These are phyloP conservation scores for Boletus eberwhitei DNA, from an alignment of 768 basidiomycete species.

Conservation along the genomic window DNA sequence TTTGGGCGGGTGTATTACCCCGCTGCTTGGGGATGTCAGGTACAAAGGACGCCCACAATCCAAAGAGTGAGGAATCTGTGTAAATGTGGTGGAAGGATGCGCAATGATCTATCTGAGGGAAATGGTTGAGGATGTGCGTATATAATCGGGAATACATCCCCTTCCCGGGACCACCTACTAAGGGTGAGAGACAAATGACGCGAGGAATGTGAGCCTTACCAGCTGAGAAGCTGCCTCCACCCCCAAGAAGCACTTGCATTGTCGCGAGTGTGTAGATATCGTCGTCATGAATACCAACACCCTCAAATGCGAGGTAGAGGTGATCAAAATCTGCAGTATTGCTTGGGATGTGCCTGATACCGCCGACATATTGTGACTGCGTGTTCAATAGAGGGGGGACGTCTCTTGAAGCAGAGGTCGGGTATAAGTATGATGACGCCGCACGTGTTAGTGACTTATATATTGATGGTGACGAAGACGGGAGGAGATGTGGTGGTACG, in stretches of 20 bases:
- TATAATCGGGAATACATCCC: conserved; percentile 99
- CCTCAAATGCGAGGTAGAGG: conserved; percentile 90
- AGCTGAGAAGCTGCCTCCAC: conserved; percentile 95
- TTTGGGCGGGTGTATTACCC: conserved; percentile 63
- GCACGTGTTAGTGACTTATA: conserved; percentile 72
- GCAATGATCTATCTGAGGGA: conserved; percentile 92
- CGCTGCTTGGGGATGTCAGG: conserved; percentile 55
- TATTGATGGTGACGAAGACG: conserved; percentile 49
- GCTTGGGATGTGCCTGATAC: conserved; percentile 67
- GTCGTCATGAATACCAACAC: conserved; percentile 83
- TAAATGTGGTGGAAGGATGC: conserved; percentile 98
- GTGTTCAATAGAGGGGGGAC: conserved; percentile 14
- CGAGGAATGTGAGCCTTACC: conserved; percentile 37
- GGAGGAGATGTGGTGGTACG: conserved; percentile 57
- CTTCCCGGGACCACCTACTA: conserved; percentile 87
- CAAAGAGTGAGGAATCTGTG: conserved; percentile 90
- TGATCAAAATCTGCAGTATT: conserved; percentile 77
- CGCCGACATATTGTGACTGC: conserved; percentile 76
- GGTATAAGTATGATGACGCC: conserved; percentile 69
- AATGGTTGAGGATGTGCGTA: conserved; percentile 93
- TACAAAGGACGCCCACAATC: conserved; percentile 82
- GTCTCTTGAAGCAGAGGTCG: conserved; percentile 22
- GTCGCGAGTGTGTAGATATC: conserved; percentile 93
- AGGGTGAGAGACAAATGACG: conserved; percentile 3
- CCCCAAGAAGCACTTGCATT: conserved; percentile 92